phyloP scores from a whole-genome alignment of 768 basidiomycete species.

The Lactarius akahatsu region DNA sequence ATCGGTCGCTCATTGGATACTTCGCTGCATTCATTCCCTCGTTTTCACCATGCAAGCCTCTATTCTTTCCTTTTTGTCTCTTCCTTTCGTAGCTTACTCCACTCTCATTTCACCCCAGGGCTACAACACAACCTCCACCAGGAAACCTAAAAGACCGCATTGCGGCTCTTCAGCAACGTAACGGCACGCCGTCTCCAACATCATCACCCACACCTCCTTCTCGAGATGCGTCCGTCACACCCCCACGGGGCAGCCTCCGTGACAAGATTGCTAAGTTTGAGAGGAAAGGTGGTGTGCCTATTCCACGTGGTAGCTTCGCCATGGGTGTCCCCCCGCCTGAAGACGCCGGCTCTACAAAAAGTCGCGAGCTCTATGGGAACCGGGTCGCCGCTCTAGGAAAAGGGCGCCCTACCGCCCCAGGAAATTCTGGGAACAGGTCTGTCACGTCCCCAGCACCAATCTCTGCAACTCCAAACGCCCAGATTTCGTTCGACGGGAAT shows the following conservation, averaged over 20 bases:
- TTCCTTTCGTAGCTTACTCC: background rate
- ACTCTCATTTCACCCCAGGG: conserved; percentile 14
- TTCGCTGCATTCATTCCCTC: conserved; percentile 11
- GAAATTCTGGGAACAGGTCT: conserved; percentile 13
- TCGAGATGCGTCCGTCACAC: conserved; percentile 30
- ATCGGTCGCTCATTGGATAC: conserved; percentile 24
- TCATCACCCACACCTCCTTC: conserved; percentile 36
- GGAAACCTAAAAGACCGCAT: conserved; percentile 79
- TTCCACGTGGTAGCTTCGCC: conserved; percentile 73
- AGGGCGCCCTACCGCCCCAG: conserved; percentile 27
- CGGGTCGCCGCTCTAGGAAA: conserved; percentile 47
- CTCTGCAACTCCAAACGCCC: conserved; percentile 4
- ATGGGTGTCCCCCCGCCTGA: conserved; percentile 59
- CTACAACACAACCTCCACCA: conserved; percentile 30
- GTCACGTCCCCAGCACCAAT: conserved; percentile 24
- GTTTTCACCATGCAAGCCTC: conserved; percentile 23
- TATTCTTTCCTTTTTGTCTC: background rate
- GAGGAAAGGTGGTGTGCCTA: conserved; percentile 70
- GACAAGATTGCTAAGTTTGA: conserved; percentile 84
- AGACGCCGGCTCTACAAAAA: conserved; percentile 47
- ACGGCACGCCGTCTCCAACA: conserved; percentile 35
- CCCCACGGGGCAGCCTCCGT: conserved; percentile 39
- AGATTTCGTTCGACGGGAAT: conserved; percentile 16
- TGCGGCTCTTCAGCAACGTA: conserved; percentile 71
- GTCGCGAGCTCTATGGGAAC: conserved; percentile 73